These are phyloP conservation scores for Penicillium taxi DNA, from an alignment of 495 filamentous ascomycete genomes.

Conservation along the genomic window DNA sequence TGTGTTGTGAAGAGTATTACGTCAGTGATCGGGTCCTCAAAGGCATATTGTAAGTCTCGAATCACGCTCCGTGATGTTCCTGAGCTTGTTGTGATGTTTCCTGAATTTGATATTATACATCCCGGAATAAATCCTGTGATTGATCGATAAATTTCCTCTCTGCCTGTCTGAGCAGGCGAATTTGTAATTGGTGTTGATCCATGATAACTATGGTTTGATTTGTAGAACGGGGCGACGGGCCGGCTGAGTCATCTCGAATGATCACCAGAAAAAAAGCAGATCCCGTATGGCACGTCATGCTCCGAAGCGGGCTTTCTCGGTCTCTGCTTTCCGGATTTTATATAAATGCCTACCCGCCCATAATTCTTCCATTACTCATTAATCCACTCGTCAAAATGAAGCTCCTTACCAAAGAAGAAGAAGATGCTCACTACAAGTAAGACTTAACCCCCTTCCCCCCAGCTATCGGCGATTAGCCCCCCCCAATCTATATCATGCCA, in stretches of 20 bases:
- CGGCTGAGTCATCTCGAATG: constrained; percentile 23
- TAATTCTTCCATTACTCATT: background rate
- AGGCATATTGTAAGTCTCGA: too few relatives aligned
- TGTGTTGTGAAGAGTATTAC: too few relatives aligned
- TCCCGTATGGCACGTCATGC: constrained; percentile 22
- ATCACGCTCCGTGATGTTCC: too few relatives aligned
- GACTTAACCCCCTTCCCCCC: constrained; percentile 1
- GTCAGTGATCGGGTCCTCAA: too few relatives aligned
- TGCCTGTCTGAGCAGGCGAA: too few relatives aligned
- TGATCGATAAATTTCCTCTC: too few relatives aligned
- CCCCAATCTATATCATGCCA: constrained; percentile 9
- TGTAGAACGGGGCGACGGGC: too few relatives aligned
- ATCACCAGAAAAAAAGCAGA: constrained; percentile 20
- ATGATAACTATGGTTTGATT: too few relatives aligned
- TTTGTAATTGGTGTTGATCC: too few relatives aligned
- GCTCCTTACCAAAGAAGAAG: constrained; percentile 89
- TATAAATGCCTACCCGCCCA: constrained; percentile 6
- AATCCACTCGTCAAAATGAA: constrained; percentile 57
- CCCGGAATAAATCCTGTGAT: too few relatives aligned
- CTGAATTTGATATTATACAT: too few relatives aligned
- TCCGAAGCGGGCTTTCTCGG: constrained; percentile 18
- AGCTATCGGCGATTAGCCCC: background rate
- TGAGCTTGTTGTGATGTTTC: too few relatives aligned
- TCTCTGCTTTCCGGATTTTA: constrained; percentile 18
- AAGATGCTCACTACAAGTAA: constrained; percentile 57